Percentiles rank a stretch among this genome's conserved stretches.
Conservation (phyloP, 768 basidiomycete genomes). For the Piloderma croceum region DNA sequence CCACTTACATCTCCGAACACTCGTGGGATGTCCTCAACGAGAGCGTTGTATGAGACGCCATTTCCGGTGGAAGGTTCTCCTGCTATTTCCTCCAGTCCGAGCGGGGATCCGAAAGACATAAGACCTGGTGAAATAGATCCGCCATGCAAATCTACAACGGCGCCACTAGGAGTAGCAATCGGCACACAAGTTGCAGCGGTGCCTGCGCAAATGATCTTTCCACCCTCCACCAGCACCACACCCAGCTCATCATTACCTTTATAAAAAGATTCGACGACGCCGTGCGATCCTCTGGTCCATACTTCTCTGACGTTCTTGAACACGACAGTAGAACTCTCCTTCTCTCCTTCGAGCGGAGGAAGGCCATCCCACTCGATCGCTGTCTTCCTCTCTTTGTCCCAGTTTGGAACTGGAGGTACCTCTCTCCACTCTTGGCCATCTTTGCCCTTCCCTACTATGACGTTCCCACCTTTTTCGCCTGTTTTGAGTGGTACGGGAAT, state of each 20-base stretch:
- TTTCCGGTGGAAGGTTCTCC: conserved; percentile 67
- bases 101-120: conserved; percentile 61
- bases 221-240: conserved; percentile 44
- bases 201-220: conserved; percentile 49
- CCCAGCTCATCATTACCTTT: conserved; percentile 15
- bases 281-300: conserved; percentile 23
- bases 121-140: conserved; percentile 66
- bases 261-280: conserved; percentile 31
- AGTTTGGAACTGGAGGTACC: conserved; percentile 49
- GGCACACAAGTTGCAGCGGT: conserved; percentile 18
- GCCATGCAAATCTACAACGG: conserved; percentile 55
- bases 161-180: conserved; percentile 13
- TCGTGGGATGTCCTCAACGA: conserved; percentile 31
- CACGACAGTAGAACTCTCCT: conserved; percentile 35
- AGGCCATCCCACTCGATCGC: conserved; percentile 67
- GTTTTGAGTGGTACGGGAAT: too few relatives aligned
- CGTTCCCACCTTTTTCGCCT: conserved; percentile 28
- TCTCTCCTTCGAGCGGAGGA: conserved; percentile 49
- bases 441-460: conserved; percentile 37
- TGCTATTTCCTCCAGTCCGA: conserved; percentile 68
- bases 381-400: conserved; percentile 58
- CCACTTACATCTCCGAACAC: conserved; percentile 49
- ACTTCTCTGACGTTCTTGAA: conserved; percentile 62
- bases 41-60: conserved; percentile 54
- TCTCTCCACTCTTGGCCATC: conserved; percentile 46